Base-by-base conservation (phyloP, 768 basidiomycete genomes). In the Lenzites betulinus region DNA sequence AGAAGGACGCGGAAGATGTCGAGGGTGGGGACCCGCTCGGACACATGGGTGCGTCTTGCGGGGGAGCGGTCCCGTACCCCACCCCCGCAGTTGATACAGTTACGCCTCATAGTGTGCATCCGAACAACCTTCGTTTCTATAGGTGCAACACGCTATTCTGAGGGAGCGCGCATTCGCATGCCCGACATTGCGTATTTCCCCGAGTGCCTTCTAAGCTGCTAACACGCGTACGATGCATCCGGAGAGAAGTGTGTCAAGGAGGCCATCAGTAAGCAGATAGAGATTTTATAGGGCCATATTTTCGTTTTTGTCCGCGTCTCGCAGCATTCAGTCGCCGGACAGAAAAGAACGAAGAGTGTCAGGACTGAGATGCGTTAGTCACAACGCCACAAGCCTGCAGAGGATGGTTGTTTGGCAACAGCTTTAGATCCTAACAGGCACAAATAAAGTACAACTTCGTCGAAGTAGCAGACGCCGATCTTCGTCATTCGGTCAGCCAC, bases 361-460 rank as follows among this genome's bases (percentile, higher is more conserved):
- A 33, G 11, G 30, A 33, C 30, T 5, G 30, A 33, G 30, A 33
- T 11, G 30, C 30, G n/a, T 33, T 11, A 33, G 30, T 33, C 6
- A 5, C 4, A 33, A 33, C 30, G 30, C 30, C 30, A 33, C 30
- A 33, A 33, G 30, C 11, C 11, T 33, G 6, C 30, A 33, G 11
- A 11, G 11, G 18, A 47, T 28, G 15, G 22, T 7, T 59, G 56
- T 54, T 54, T 58, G 60, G 36, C 60, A 62, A 56, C n/a, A 48
- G 58, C 64, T 44, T 66, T 35, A 11, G 58, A 63, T 57, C 46
- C 51, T 63, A 66, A 63, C 39, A 66, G 7, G 16, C 1, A n/a
- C 63, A 67, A 64, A 58, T 49, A 64, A 39, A 5, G 8, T 2
- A 50, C 47, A 48, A 54, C 44, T 46, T 1, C 15, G 11, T 15